phyloP scores from a whole-genome alignment of 768 basidiomycete species.

The Pholiota molesta region DNA sequence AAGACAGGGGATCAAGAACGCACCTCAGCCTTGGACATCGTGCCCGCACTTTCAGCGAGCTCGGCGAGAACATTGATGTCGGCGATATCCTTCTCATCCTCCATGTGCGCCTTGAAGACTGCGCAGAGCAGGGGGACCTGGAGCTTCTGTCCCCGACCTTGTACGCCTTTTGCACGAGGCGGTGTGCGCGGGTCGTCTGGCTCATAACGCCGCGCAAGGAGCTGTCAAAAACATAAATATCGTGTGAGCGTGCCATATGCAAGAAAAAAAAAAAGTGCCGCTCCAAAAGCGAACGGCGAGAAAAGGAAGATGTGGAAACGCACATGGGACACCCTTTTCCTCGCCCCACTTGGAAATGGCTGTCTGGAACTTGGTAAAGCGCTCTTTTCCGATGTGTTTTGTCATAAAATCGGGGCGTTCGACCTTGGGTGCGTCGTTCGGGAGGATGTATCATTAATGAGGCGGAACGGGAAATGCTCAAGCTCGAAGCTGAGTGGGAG shows the following conservation, averaged over 20 bases:
- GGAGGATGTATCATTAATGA: constrained; percentile 43
- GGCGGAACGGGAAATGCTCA: constrained; percentile 55
- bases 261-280: not conserved
- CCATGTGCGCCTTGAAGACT: constrained; percentile 69
- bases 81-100: constrained; percentile 64
- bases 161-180: constrained; percentile 71
- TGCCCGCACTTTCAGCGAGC: constrained; percentile 52
- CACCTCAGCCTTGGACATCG: constrained; percentile 67
- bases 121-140: constrained; percentile 60
- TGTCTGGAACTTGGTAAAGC: constrained; percentile 41
- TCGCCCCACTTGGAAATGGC: constrained; percentile 54
- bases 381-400: constrained; percentile 56
- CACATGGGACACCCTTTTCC: constrained; percentile 63
- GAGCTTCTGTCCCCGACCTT: constrained; percentile 58
- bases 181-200: constrained; percentile 71
- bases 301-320: constrained; percentile 11
- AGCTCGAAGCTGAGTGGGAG: constrained; percentile 54
- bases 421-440: constrained; percentile 39
- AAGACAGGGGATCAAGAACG: constrained; percentile 20
- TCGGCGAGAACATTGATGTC: constrained; percentile 56
- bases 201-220: constrained; percentile 61
- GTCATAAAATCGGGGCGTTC: constrained; percentile 44
- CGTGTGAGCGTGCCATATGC: not conserved
- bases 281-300: not conserved
- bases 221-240: constrained; percentile 33